A percentile compares a stretch with the other conserved stretches of the same genome.
These are phyloP conservation scores for Penicillium paxilli DNA, from an alignment of 495 filamentous ascomycete genomes.

Conservation along the genomic window DNA sequence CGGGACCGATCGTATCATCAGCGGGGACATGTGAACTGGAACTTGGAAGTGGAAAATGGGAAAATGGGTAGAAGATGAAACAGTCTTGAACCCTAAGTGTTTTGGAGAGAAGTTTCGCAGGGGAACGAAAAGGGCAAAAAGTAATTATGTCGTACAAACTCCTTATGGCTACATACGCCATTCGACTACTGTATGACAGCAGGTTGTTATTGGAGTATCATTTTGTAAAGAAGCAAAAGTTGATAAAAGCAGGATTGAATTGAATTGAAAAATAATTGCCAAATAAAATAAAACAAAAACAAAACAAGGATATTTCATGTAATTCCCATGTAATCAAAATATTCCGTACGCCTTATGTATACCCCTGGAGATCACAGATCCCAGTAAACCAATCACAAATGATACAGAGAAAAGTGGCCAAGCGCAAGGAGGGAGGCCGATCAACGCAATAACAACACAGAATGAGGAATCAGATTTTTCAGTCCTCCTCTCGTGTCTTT, in stretches of 20 bases:
- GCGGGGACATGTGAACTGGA: conserved; percentile 2
- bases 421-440: background rate
- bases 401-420: background rate
- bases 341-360: background rate
- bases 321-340: background rate
- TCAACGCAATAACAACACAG: background rate
- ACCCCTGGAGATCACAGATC: background rate
- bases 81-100: background rate
- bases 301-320: background rate
- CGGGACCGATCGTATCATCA: background rate
- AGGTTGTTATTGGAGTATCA: background rate
- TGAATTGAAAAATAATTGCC: background rate
- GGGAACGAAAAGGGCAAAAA: background rate
- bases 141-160: background rate
- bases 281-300: background rate
- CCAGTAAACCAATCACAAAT: background rate
- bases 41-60: background rate
- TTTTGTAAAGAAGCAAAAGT: background rate
- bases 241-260: too few relatives aligned
- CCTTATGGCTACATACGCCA: background rate
- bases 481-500: background rate
- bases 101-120: background rate
- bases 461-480: background rate
- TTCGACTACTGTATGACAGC: background rate
- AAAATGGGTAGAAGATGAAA: background rate